Percentiles rank a stretch among this genome's conserved stretches.
These are phyloP conservation scores for Macadamia tetraphylla DNA, from an alignment of 164 flowering plant species.

Conservation along the genomic window DNA sequence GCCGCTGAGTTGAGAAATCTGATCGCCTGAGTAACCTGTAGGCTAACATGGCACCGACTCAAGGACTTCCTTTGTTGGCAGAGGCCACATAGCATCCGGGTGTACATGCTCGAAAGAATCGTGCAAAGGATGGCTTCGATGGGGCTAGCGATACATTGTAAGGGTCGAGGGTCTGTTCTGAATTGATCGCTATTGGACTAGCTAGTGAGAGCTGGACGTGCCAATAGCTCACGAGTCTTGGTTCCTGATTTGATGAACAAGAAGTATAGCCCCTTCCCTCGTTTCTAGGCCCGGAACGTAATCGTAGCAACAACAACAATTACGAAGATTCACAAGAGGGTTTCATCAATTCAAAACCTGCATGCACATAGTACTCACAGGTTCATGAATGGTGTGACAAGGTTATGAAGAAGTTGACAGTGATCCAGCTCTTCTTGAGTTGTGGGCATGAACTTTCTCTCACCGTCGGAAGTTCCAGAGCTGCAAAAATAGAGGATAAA, in stretches of 20 bases:
- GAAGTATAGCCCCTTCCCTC: constrained; percentile 40
- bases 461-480: constrained; percentile 46
- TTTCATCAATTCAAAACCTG: no score
- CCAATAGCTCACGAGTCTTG: constrained; percentile 36
- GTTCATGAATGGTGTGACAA: constrained; percentile 44
- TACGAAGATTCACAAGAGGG: no score
- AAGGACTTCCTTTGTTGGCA: no score
- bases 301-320: constrained; percentile 8
- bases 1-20: no score
- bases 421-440: constrained; percentile 37
- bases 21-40: no score
- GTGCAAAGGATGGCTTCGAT: constrained; percentile 25
- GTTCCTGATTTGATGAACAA: constrained; percentile 31
- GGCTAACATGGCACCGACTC: no score
- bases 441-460: constrained; percentile 40
- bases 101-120: no score
- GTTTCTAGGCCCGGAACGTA: constrained; percentile 38
- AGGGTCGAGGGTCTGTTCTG: constrained; percentile 32
- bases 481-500: constrained; percentile 8
- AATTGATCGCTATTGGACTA: constrained; percentile 39
- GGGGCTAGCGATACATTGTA: constrained; percentile 40
- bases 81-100: no score
- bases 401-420: constrained; percentile 32
- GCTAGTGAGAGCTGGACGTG: constrained; percentile 39
- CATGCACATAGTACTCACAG: constrained; percentile 18